Evolutionary conservation across 768 basidiomycete species (phyloP), one percentile per base, ranked within the genome.

Genomic region (Tylopilus sp.): DNA sequence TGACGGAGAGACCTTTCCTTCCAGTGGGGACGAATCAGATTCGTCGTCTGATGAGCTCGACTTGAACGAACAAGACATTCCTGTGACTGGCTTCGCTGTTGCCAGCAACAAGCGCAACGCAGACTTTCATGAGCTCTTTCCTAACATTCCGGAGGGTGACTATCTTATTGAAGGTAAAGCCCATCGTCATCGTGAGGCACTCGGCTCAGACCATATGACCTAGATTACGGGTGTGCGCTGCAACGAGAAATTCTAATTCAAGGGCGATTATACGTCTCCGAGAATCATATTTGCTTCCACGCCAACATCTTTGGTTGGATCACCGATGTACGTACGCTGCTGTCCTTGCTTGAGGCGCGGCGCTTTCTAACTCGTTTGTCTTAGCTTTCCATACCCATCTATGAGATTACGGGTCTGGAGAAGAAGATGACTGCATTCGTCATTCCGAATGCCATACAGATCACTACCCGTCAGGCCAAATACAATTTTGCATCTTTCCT

Each of bases 251-350:
- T 98, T 58, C 76, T 98, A 26, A 88, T 98, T 39, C 97, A 98
- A 76, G 97, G 97, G 5, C 79, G 97, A 11, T 67, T 99, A 50
- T 98, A 98, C 70, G 91, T 98, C 21, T 98, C 97, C 7, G 95
- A 99, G 71, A 98, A 98, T 71, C 95, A 98, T 65, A 81, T 98
- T n/a, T 98, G 93, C 73, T 99, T 98, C 76, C 91, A 99, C 61
- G 95, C 97, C 39, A 98, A 98, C 65, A 98, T 98, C 40, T 95
- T 98, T 69, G 95, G 97, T 39, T 98, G 95, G 97, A 88, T 97
- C 44, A 98, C 95, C 25, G 86, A 95, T 65, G 95, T 95, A 69
- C 69, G 94, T 76, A 0, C 12, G 4, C 26, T 42, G 43, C 30
- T 17, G 23, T 47, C 40, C 26, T 23, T 10, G 50, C 23, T 22